Evolutionary conservation across 2,329 filamentous ascomycete genomes (phyloP), one percentile per base, ranked within the genome.

Genomic region (Ophiocordyceps robertsii): DNA sequence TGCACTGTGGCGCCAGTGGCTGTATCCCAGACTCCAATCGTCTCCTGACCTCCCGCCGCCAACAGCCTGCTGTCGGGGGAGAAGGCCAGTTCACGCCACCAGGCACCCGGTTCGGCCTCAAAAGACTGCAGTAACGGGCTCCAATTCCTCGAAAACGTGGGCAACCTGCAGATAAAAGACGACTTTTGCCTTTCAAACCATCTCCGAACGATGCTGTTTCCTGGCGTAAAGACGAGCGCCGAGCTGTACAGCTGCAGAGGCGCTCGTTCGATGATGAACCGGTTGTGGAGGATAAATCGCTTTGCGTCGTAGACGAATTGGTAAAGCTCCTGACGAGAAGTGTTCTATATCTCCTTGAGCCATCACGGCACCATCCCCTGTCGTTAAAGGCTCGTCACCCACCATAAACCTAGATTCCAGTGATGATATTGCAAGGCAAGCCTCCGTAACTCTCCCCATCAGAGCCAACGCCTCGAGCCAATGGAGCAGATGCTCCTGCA

Each of bases 381-480:
- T n/a, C n/a, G n/a, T n/a, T n/a, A n/a, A 24, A 24, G 6, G 24
- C 37, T n/a, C n/a, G n/a, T n/a, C n/a, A n/a, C n/a, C n/a, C 24
- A 38, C 37, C 37, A n/a, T 3, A 7, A 19, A 38, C 11, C 14
- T 38, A 16, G 24, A 29, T 13, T 38, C 24, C 4, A 38, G 37
- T 16, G 6, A 16, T 8, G 24, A 29, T 13, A 39, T 40, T 29
- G 24, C 14, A 9, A 29, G 24, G 17, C 30, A 16, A 3, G 35
- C 39, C 3, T 35, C 27, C 10, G 39, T n/a, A 6, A 41, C 7
- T 5, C 29, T 27, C 17, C 43, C 12, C 14, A 38, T 6, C 16
- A 52, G 29, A 33, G 42, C 46, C 4, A 53, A 38, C 1, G 45
- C 47, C 31, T 53, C 47, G 7, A 53, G 37, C 50, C 49, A 52